Percentiles rank a stretch among this genome's conserved stretches.
phyloP scores from a whole-genome alignment of 768 basidiomycete genomes.

The Termitomyces sp. region DNA sequence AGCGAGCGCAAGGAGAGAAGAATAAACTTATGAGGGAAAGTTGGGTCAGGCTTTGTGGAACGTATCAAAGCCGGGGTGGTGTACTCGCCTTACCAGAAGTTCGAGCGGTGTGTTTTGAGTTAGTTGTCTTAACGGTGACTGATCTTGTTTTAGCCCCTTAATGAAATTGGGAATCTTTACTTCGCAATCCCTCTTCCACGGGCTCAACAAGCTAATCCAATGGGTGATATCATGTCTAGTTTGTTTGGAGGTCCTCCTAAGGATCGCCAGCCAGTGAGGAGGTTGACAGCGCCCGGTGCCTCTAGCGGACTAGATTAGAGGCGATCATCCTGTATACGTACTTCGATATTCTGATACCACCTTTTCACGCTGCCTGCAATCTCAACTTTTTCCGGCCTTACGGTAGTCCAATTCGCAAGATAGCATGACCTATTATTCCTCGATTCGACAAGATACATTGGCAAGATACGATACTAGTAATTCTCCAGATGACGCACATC shows the following conservation, averaged over 20 bases:
- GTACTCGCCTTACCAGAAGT: constrained; percentile 59
- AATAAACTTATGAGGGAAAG: constrained; percentile 74
- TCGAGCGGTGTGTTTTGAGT: constrained; percentile 49
- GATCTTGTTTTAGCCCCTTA: constrained; percentile 47
- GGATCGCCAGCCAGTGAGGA: constrained; percentile 29
- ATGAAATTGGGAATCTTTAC: constrained; percentile 70
- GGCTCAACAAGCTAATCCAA: constrained; percentile 68
- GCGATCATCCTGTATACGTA: neutral
- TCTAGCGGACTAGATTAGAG: constrained; percentile 44
- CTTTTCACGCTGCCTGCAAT: neutral
- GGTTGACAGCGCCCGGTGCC: constrained; percentile 45
- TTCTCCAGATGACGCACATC: constrained; percentile 13
- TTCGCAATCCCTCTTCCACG: constrained; percentile 86
- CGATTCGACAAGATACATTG: neutral
- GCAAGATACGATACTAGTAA: constrained; percentile 4
- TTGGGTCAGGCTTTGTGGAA: constrained; percentile 83
- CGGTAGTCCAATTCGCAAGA: neutral
- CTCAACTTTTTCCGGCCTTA: neutral
- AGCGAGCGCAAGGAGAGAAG: constrained; percentile 78
- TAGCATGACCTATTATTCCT: neutral
- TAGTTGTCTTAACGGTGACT: neutral
- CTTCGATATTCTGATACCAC: neutral
- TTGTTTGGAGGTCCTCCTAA: constrained; percentile 74
- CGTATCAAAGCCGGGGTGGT: constrained; percentile 75
- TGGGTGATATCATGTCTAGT: constrained; percentile 87